A percentile compares a stretch with the other conserved stretches of the same genome.
phyloP scores from a whole-genome alignment of 345 rosid genomes.

The Cochlearia excelsa region DNA sequence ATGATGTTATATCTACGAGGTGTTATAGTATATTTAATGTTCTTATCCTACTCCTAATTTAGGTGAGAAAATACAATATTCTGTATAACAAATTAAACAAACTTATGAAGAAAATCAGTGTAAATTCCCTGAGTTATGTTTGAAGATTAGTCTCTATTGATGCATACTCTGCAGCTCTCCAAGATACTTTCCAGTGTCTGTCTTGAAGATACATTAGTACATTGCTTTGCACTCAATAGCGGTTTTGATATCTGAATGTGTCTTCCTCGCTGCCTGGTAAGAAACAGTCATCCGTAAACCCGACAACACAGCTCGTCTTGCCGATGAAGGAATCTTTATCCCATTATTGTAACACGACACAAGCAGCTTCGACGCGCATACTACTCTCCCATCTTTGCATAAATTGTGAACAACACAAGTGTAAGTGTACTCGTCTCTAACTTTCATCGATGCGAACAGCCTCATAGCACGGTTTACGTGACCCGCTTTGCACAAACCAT shows the following conservation, averaged over 20 bases:
- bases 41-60: too few species aligned
- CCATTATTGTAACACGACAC: slow-evolving; percentile 62
- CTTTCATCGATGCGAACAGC: slow-evolving; percentile 54
- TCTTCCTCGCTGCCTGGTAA: slow-evolving; percentile 52
- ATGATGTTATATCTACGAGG: too few species aligned
- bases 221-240: slow-evolving; percentile 20
- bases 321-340: slow-evolving; percentile 56
- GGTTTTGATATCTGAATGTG: slow-evolving; percentile 40
- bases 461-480: slow-evolving; percentile 50
- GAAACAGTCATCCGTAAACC: slow-evolving; percentile 55
- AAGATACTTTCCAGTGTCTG: background rate
- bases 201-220: slow-evolving; percentile 1
- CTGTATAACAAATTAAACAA: too few species aligned
- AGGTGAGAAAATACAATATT: too few species aligned
- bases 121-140: too few species aligned
- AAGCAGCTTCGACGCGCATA: slow-evolving; percentile 60
- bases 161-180: too few species aligned
- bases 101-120: too few species aligned
- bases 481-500: slow-evolving; percentile 66
- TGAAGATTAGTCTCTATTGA: too few species aligned
- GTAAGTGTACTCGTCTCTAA: slow-evolving; percentile 67
- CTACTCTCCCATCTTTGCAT: slow-evolving; percentile 53
- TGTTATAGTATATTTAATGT: too few species aligned
- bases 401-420: slow-evolving; percentile 74
- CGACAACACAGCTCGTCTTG: slow-evolving; percentile 56